These are phyloP conservation scores for Pythium graminicola DNA, from an alignment of 352 stramenopile genomes.

Conservation along the genomic window DNA sequence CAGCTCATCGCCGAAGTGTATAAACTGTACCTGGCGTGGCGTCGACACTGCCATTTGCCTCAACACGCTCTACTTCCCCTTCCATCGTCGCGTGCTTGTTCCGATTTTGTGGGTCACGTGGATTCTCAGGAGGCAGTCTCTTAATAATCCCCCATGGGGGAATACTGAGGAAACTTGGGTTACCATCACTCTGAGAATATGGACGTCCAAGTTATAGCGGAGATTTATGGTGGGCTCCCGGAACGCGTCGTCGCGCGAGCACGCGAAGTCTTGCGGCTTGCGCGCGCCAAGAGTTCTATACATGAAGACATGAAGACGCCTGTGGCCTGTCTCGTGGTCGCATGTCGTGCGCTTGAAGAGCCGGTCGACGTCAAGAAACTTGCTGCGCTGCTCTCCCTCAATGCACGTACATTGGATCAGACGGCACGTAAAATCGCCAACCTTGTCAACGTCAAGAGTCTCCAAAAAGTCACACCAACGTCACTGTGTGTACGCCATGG, in stretches of 20 bases:
- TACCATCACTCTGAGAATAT: conserved; percentile 25
- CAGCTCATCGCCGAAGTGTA: neutral
- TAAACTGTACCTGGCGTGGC: neutral
- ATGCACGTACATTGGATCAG: conserved; percentile 35
- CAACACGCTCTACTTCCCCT: neutral
- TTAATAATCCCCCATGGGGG: conserved; percentile 5
- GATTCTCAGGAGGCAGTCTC: conserved; percentile 7
- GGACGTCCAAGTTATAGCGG: conserved; percentile 41
- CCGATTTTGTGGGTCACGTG: conserved; percentile 15
- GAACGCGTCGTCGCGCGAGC: conserved; percentile 39
- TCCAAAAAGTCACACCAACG: conserved; percentile 41
- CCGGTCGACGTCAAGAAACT: conserved; percentile 40
- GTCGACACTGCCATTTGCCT: neutral
- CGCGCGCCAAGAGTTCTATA: conserved; percentile 32
- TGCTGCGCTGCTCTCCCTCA: conserved; percentile 35
- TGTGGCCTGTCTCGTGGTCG: conserved; percentile 60
- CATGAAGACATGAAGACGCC: conserved; percentile 33
- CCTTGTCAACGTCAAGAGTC: conserved; percentile 36
- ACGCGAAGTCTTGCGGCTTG: conserved; percentile 47
- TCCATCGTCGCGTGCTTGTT: conserved; percentile 8
- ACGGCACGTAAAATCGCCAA: conserved; percentile 45
- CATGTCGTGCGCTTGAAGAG: conserved; percentile 42
- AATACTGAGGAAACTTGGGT: neutral
- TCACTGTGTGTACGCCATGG: conserved; percentile 70
- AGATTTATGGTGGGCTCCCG: conserved; percentile 51